These are phyloP conservation scores for Geranomyces variabilis DNA, from an alignment of 192 early-diverging fungal genomes.

Conservation along the genomic window DNA sequence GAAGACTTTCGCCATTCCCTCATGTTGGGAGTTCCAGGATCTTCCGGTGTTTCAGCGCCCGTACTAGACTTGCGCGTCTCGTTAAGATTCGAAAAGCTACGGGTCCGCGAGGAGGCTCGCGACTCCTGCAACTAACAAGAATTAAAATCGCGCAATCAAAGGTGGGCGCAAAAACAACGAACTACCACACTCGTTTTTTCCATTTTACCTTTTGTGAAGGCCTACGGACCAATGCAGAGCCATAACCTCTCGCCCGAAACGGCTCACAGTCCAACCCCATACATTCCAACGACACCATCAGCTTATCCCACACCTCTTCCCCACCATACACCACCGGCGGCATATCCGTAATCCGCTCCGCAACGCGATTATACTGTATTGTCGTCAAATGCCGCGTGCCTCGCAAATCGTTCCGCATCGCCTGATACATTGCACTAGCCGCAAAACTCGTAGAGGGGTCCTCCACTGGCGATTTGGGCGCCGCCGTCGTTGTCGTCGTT, in stretches of 20 bases:
- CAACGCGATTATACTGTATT: slow-evolving; percentile 44
- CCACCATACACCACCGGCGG: slow-evolving; percentile 35
- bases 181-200: no score
- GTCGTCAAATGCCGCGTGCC: slow-evolving; percentile 50
- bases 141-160: background rate
- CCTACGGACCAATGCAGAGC: slow-evolving; percentile 16
- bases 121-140: background rate
- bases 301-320: slow-evolving; percentile 39
- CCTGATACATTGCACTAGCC: slow-evolving; percentile 47
- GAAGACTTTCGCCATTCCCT: slow-evolving; percentile 32
- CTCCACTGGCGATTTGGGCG: background rate
- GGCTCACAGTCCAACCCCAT: slow-evolving; percentile 49
- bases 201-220: slow-evolving; percentile 32
- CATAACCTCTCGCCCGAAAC: slow-evolving; percentile 30
- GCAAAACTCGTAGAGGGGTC: slow-evolving; percentile 23
- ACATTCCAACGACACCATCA: slow-evolving; percentile 37
- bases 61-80: slow-evolving; percentile 28
- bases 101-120: slow-evolving; percentile 5
- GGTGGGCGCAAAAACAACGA: background rate
- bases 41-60: slow-evolving; percentile 19
- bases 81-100: slow-evolving; percentile 30
- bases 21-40: background rate
- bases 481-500: background rate
- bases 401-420: slow-evolving; percentile 48
- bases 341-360: slow-evolving; percentile 53